These are phyloP conservation scores for Acacia crassicarpa DNA, from an alignment of 306 rosid genomes.

Conservation along the genomic window DNA sequence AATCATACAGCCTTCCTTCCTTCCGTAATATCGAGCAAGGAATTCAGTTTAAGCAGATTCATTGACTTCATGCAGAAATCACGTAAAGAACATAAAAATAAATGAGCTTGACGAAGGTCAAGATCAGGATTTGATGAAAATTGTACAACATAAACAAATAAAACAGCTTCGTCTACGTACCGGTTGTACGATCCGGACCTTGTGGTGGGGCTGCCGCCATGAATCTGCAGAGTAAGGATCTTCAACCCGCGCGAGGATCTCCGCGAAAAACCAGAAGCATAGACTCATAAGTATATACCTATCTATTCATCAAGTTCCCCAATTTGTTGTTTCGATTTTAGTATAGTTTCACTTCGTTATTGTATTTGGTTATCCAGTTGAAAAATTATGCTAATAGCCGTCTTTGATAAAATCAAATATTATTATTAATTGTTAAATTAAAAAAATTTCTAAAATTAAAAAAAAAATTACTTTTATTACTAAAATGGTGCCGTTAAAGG, in stretches of 20 bases:
- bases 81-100: background rate
- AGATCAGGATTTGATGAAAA: slow-evolving; percentile 19
- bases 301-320: background rate
- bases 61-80: slow-evolving; percentile 5
- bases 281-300: background rate
- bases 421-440: too few species aligned
- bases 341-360: background rate
- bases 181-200: slow-evolving; percentile 62
- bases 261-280: background rate
- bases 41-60: background rate
- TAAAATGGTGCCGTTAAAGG: background rate
- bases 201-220: slow-evolving; percentile 82
- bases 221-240: slow-evolving; percentile 50
- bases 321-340: background rate
- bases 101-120: background rate
- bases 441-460: too few species aligned
- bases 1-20: background rate
- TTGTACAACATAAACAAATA: background rate
- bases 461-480: background rate
- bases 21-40: background rate
- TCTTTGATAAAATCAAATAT: background rate
- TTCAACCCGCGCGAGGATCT: slow-evolving; percentile 2
- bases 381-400: background rate
- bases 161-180: slow-evolving; percentile 35
- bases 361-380: background rate